Evolutionary conservation across 2,329 filamentous ascomycete genomes (phyloP), one percentile per base, ranked within the genome.

Genomic region (Pseudogymnoascus sp.): DNA sequence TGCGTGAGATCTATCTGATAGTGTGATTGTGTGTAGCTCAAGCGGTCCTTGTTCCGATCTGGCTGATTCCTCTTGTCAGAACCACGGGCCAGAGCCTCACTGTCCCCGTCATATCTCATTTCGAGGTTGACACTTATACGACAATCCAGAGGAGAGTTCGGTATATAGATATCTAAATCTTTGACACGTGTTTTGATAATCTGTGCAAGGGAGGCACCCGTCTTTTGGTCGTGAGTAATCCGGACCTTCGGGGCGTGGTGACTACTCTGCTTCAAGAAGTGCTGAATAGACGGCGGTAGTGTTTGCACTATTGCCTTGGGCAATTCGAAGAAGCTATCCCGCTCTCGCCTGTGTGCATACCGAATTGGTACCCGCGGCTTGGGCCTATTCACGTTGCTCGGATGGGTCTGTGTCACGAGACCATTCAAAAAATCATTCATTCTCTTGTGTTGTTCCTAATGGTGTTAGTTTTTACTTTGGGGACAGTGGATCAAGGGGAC

Each of bases 1-100:
- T 97, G 93, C 0, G 95, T 99, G 61, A 99, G 79, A 75, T 99
- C 95, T 69, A 99, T 83, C 73, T 95, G 90, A 73, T 96, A 97
- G 62, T 85, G 86, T 42, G 92, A 83, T 73, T 97, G 96, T 8
- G 83, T 87, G 76, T 99, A 99, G 72, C 90, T 96, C 73, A 99
- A 80, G 16, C 95, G 85, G 75, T 99, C 93, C 75, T 99, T 99
- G 69, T 85, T 86, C 5, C 93, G 86, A 70, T 91, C 87, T 5
- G 81, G 77, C 68, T 64, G 57, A 62, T 67, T 73, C 67, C 66
- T 72, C 65, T 47, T 72, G 8, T 70, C 68, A 6, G 59, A 31
- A 18, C 36, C 21, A 4, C 67, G 67, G 11, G 71, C 69, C 2
- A 86, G 75, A 21, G 78, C 77, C 6, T 86, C 80, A 0, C 89